These are phyloP conservation scores for Vitis hybrid DNA, from an alignment of 177 flowering plant species.

Conservation along the genomic window DNA sequence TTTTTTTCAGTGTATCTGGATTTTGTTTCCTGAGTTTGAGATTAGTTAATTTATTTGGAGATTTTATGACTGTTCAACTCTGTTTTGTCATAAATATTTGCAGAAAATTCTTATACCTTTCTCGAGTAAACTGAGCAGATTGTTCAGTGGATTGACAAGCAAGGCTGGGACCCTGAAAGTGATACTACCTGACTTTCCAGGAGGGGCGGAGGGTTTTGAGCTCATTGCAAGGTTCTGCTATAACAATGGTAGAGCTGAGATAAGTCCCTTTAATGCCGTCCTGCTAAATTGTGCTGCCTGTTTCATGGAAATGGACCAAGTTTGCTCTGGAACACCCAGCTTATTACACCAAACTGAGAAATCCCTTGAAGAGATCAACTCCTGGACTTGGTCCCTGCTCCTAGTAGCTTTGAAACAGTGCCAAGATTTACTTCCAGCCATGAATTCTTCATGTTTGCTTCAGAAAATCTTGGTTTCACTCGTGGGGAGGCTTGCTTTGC, in stretches of 20 bases:
- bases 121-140: slow-evolving; percentile 52
- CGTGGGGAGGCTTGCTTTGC: slow-evolving; percentile 31
- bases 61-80: background rate
- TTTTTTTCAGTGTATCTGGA: background rate
- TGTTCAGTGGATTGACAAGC: slow-evolving; percentile 35
- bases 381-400: slow-evolving; percentile 77
- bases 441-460: slow-evolving; percentile 32
- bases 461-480: slow-evolving; percentile 49
- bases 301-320: slow-evolving; percentile 65
- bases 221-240: slow-evolving; percentile 77
- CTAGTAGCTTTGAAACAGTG: slow-evolving; percentile 52
- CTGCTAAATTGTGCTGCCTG: slow-evolving; percentile 44
- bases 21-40: background rate
- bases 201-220: slow-evolving; percentile 78
- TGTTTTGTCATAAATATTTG: slow-evolving; percentile 8
- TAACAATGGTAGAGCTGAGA: slow-evolving; percentile 43
- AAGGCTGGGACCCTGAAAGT: slow-evolving; percentile 42
- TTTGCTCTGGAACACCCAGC: slow-evolving; percentile 21
- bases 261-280: slow-evolving; percentile 48
- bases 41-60: background rate
- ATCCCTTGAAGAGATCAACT: slow-evolving; percentile 44
- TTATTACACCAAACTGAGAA: slow-evolving; percentile 50
- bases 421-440: slow-evolving; percentile 37
- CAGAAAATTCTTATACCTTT: slow-evolving; percentile 52
- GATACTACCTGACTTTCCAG: slow-evolving; percentile 75